Conservation (phyloP, 2,329 filamentous ascomycete species). For the Diaporthe ilicicola region DNA sequence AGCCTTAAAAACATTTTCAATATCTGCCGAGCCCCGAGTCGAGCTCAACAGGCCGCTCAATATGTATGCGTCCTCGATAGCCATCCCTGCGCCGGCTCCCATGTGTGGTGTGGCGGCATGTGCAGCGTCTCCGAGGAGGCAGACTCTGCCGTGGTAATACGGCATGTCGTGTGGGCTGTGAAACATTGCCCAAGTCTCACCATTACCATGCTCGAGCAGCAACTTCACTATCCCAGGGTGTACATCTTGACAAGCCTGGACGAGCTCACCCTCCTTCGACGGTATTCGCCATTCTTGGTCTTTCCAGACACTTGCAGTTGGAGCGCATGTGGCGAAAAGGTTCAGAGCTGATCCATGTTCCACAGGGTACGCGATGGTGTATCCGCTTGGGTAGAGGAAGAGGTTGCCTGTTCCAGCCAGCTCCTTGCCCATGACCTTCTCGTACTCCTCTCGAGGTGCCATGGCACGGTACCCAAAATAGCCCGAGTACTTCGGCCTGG, state of each 20-base stretch:
- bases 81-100: constrained; percentile 35
- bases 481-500: constrained; percentile 30
- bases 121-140: constrained; percentile 30
- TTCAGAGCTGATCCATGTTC: constrained; percentile 30
- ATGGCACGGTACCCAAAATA: constrained; percentile 35
- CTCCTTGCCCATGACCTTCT: constrained; percentile 16
- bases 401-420: constrained; percentile 15
- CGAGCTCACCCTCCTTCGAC: not conserved
- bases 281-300: constrained; percentile 11
- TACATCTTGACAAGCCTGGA: not conserved
- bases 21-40: not conserved
- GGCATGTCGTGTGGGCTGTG: constrained; percentile 25
- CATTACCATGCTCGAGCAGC: constrained; percentile 7
- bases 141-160: constrained; percentile 30
- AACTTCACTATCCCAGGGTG: constrained; percentile 5
- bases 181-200: constrained; percentile 35
- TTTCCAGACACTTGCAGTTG: not conserved
- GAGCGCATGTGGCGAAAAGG: constrained; percentile 20
- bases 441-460: constrained; percentile 8
- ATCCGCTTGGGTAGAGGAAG: constrained; percentile 25
- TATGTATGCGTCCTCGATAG: constrained; percentile 34
- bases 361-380: constrained; percentile 31
- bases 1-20: constrained; percentile 27
- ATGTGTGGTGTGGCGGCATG: constrained; percentile 37
- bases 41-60: constrained; percentile 31